Evolutionary conservation across 805 yeast species (phyloP).

Genomic region (Saturnispora besseyi): DNA sequence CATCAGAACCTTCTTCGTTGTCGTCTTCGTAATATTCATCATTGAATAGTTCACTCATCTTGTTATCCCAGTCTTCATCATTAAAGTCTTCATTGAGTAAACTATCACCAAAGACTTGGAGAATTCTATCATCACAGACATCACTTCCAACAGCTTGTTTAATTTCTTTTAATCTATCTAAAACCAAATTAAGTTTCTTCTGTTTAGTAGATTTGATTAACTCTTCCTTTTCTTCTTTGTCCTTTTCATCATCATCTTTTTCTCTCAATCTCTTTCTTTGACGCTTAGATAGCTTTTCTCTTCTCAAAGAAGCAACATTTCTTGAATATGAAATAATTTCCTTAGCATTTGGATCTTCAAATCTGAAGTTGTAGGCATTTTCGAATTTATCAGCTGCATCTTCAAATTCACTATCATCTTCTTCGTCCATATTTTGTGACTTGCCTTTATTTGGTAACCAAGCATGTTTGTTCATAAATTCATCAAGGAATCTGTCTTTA

Average conservation of each 20-base stretch:
- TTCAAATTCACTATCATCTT: slow-evolving; percentile 81
- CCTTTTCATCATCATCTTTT: slow-evolving; percentile 43
- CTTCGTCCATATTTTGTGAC: slow-evolving; percentile 33
- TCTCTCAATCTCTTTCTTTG: slow-evolving; percentile 74
- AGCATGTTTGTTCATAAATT: slow-evolving; percentile 67
- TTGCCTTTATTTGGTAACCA: slow-evolving; percentile 79
- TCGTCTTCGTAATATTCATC: slow-evolving; percentile 66
- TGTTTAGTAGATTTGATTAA: slow-evolving; percentile 64
- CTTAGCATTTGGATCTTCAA: slow-evolving; percentile 83
- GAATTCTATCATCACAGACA: slow-evolving; percentile 48
- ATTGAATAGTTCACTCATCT: slow-evolving; percentile 76
- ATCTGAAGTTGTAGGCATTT: slow-evolving; percentile 88
- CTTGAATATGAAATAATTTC: slow-evolving; percentile 94
- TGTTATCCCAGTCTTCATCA: slow-evolving; percentile 82
- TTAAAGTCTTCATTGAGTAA: slow-evolving; percentile 83
- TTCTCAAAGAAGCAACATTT: slow-evolving; percentile 82
- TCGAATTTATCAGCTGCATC: slow-evolving; percentile 88
- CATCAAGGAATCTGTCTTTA: slow-evolving; percentile 55
- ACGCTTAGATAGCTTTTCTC: slow-evolving; percentile 65
- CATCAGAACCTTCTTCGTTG: slow-evolving; percentile 28
- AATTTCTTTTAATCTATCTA: slow-evolving; percentile 59
- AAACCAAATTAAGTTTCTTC: slow-evolving; percentile 65
- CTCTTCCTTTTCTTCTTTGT: slow-evolving; percentile 46
- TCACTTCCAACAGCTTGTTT: slow-evolving; percentile 62
- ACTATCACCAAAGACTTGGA: slow-evolving; percentile 61